Evolutionary conservation across 2,329 filamentous ascomycete genomes (phyloP).

Genomic region (Monosporascus sp.): DNA sequence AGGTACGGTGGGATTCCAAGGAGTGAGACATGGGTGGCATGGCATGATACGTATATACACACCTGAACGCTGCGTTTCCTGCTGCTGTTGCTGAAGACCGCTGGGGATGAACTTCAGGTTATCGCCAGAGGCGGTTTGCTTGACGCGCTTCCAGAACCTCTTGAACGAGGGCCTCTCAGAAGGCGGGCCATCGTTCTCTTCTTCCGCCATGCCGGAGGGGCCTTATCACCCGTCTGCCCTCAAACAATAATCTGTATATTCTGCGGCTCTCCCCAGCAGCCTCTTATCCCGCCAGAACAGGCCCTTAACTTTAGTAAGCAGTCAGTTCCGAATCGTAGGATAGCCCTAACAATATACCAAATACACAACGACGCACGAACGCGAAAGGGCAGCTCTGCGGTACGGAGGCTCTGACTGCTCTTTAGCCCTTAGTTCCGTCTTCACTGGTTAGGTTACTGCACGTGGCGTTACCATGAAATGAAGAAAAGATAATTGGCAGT

Average conservation of each 20-base stretch:
- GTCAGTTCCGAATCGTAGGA: neutral
- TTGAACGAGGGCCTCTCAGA: conserved; percentile 38
- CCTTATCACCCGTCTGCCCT: neutral
- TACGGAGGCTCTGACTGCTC: neutral
- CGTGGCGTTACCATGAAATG: no score
- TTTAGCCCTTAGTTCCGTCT: neutral
- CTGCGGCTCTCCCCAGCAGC: neutral
- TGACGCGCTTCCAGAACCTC: conserved; percentile 42
- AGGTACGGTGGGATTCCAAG: neutral
- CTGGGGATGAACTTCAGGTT: conserved; percentile 32
- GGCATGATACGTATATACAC: conserved; percentile 3
- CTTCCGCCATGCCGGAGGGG: conserved; percentile 1
- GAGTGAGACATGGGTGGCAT: neutral
- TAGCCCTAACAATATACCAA: neutral
- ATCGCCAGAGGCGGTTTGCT: conserved; percentile 29
- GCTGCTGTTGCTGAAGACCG: conserved; percentile 14
- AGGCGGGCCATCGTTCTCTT: conserved; percentile 9
- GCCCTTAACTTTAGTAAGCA: neutral
- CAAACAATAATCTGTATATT: conserved; percentile 7
- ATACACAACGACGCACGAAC: neutral
- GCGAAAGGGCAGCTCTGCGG: neutral
- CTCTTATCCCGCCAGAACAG: neutral
- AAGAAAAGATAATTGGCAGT: no score
- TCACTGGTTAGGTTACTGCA: neutral
- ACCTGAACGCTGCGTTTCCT: conserved; percentile 12